These are phyloP conservation scores for Globisporangium irregulare DNA, from an alignment of 352 stramenopile species.

Conservation along the genomic window DNA sequence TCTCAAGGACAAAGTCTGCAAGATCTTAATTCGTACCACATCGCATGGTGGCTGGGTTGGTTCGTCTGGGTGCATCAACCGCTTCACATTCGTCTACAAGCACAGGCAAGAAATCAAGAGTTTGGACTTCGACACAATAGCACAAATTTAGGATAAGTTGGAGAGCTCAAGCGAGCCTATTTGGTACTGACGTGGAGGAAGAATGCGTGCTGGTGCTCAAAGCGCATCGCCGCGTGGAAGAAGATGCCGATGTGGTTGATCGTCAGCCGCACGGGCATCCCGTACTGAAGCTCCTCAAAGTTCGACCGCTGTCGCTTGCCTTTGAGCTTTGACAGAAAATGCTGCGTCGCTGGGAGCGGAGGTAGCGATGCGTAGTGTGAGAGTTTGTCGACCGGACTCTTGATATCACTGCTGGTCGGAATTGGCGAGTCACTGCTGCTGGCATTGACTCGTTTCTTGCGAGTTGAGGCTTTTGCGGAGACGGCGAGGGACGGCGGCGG, in stretches of 20 bases:
- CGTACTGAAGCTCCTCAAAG: constrained; percentile 43
- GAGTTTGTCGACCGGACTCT: background rate
- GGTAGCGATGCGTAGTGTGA: constrained; percentile 15
- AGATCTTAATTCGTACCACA: background rate
- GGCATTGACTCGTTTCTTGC: constrained; percentile 1
- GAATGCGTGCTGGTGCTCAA: constrained; percentile 51
- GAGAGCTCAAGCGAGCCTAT: background rate
- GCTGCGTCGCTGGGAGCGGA: constrained; percentile 51
- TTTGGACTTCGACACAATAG: background rate
- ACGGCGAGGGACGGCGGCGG: background rate
- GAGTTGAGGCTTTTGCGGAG: background rate
- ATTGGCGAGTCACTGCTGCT: background rate
- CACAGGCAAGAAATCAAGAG: background rate
- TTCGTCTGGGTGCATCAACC: constrained; percentile 4
- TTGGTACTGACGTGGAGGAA: constrained; percentile 45
- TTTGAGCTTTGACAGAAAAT: constrained; percentile 59
- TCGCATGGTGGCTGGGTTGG: background rate
- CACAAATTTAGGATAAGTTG: background rate
- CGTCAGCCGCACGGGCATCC: constrained; percentile 50
- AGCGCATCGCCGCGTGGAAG: constrained; percentile 42
- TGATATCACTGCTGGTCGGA: background rate
- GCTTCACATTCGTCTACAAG: constrained; percentile 7
- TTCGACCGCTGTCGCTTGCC: constrained; percentile 41
- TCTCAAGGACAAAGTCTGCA: background rate
- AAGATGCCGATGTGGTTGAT: constrained; percentile 58